phyloP scores from a whole-genome alignment of 1,284 basidiomycete species.

The Porogramme epimiltina region DNA sequence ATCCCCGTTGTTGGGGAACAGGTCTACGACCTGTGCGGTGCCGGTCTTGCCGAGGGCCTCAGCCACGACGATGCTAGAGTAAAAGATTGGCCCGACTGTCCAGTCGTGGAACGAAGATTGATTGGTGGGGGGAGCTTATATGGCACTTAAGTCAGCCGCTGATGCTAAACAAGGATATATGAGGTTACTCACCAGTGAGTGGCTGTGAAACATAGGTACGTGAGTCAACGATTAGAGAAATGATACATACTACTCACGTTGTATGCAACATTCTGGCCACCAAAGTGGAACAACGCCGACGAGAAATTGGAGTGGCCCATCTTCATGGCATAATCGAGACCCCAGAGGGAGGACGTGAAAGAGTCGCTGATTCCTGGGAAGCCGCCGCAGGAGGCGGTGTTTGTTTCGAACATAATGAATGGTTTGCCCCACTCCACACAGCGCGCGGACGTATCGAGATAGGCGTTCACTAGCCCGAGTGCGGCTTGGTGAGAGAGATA shows the following conservation, averaged over 20 bases:
- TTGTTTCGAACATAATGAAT: conserved; percentile 73
- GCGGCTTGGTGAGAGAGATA: conserved; percentile 61
- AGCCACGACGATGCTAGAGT: conserved; percentile 65
- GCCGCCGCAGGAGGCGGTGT: conserved; percentile 80
- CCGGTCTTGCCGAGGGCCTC: conserved; percentile 69
- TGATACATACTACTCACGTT: conserved; percentile 44
- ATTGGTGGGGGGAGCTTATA: conserved; percentile 57
- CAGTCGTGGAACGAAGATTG: conserved; percentile 55
- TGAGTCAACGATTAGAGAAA: background rate
- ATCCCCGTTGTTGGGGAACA: conserved; percentile 48
- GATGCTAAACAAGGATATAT: no score
- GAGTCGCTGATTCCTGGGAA: conserved; percentile 72
- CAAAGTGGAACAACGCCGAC: conserved; percentile 58
- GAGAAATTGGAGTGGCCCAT: conserved; percentile 58
- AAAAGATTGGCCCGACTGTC: conserved; percentile 69
- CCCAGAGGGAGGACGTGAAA: conserved; percentile 51
- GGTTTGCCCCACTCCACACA: conserved; percentile 45
- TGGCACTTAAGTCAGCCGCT: no score
- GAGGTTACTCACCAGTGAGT: conserved; percentile 25
- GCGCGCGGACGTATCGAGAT: conserved; percentile 46
- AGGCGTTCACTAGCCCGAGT: conserved; percentile 44
- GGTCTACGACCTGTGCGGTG: conserved; percentile 57
- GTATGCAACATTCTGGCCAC: conserved; percentile 66
- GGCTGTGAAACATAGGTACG: conserved; percentile 34
- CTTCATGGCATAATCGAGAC: conserved; percentile 33